Evolutionary conservation across 805 yeast species (phyloP), one percentile per base, ranked within the genome.

Genomic region (Saccharomycopsis fermentans): DNA sequence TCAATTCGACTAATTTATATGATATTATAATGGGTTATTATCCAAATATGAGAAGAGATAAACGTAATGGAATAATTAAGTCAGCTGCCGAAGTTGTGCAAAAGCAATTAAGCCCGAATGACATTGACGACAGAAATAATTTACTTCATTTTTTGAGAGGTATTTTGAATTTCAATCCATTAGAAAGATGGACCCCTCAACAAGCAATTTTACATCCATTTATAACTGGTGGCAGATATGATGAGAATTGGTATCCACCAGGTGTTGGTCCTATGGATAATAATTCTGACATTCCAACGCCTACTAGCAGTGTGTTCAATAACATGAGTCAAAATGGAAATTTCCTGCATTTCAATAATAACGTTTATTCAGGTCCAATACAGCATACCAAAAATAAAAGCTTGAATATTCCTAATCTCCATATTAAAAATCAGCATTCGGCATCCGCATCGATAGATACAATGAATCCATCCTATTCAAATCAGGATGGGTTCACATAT

Each of bases 101-200:
- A 36, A 34, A 12, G 16, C 51, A 58, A 36, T 68, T 73, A 63
- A 71, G 80, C 53, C 96, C 87, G 58, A 79, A 79, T 64, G 97
- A 92, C 70, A 76, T 84, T 74, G 77, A 76, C 55, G 89, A 88
- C 63, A 76, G 98, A 54, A 77, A 76, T 54, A 77, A 87, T 47
- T 76, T 92, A 58, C 75, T 84, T 27, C 96, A 92, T 69, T 89
- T 94, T 65, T 75, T 94, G 54, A 71, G 76, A 50, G 96, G 96
- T 27, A 78, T 89, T 9, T 74, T 94, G 62, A 88, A 86, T 63
- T 71, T 90, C 66, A 91, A 92, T 70, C 99, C 99, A 0, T 77
- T 94, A 65, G 96, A 90, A 69, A 81, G 99, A 65, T 87, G 97
- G 86, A 89, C 97, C 0, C 99, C 99, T 12, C 96, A 90, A 64